Conservation (phyloP, 1,284 basidiomycete genomes). For the Cryptococcus sp. region DNA sequence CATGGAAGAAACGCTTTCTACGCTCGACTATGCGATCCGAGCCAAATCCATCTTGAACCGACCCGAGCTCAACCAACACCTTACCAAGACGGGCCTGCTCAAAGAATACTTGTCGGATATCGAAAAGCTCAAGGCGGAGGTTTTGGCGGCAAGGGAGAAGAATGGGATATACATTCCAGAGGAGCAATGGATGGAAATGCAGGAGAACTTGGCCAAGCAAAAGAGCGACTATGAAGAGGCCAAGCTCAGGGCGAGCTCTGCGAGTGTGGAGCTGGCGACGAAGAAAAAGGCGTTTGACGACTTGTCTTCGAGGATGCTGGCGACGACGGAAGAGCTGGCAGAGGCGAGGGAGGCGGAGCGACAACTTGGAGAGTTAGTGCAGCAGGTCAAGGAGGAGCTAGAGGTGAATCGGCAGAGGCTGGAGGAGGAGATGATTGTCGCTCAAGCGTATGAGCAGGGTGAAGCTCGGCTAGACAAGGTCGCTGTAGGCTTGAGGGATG, state of each 20-base stretch:
- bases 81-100: constrained; percentile 85
- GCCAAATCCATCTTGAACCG: constrained; percentile 95
- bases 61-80: constrained; percentile 90
- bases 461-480: constrained; percentile 67
- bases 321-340: constrained; percentile 67
- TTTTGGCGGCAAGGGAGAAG: constrained; percentile 81
- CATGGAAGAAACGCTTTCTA: constrained; percentile 95
- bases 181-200: constrained; percentile 80
- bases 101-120: constrained; percentile 97
- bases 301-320: constrained; percentile 68
- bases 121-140: constrained; percentile 83
- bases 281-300: constrained; percentile 88
- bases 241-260: constrained; percentile 69
- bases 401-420: constrained; percentile 55
- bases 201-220: constrained; percentile 65
- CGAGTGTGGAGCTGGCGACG: constrained; percentile 71
- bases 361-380: constrained; percentile 55
- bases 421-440: constrained; percentile 70
- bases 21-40: constrained; percentile 92
- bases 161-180: constrained; percentile 89
- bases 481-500: constrained; percentile 62
- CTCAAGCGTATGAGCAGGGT: constrained; percentile 68
- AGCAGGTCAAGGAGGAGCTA: constrained; percentile 57
- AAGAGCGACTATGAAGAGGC: constrained; percentile 74
- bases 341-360: constrained; percentile 50